Evolutionary conservation across 345 rosid genomes (phyloP), one percentile per base, ranked within the genome.

Genomic region (Salix brachista): DNA sequence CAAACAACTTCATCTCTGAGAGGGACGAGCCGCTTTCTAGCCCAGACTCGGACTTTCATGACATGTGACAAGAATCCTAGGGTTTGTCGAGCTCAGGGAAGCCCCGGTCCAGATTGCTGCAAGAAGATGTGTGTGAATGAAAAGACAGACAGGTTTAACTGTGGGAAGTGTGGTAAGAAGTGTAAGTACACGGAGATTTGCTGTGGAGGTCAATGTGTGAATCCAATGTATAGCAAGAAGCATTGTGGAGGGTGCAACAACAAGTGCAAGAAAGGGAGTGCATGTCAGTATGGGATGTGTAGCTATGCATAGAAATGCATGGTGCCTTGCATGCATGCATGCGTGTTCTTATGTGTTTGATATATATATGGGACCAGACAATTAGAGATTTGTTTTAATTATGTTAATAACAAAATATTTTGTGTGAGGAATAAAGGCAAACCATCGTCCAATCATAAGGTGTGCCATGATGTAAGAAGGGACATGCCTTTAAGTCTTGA

Each of bases 181-280:
- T 91, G 94, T 25, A 85, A 75, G 67, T 88, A 78, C 79, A 77
- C 83, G 0, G 88, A 87, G 82, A 70, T 80, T 65, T 89, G 94
- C 75, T 89, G 94, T 84, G 81, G 73, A 8, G 92, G 90, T 37
- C 48, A 73, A 69, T 91, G 92, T 77, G 92, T 88, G 72, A 91
- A 91, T 65, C 84, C 89, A 16, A 85, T 75, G 88, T 82, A 75
- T 44, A 78, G 83, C 82, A 83, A 19, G 74, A 82, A 84, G 44
- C 87, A 91, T 41, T 91, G 92, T 52, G 92, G 92, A 21, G 88
- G 82, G 16, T 91, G 92, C 85, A 80, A 74, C 80, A 91, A 83
- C 74, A 83, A 76, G 80, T 91, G 94, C 78, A 69, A 84, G 66
- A 89, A 88, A 80, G 89, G 88, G 26, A 86, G 75, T 50, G 23